Percentiles rank a stretch among this genome's conserved stretches.
These are phyloP conservation scores for Sporisorium reilianum DNA, from an alignment of 1,284 basidiomycete species.

Conservation along the genomic window DNA sequence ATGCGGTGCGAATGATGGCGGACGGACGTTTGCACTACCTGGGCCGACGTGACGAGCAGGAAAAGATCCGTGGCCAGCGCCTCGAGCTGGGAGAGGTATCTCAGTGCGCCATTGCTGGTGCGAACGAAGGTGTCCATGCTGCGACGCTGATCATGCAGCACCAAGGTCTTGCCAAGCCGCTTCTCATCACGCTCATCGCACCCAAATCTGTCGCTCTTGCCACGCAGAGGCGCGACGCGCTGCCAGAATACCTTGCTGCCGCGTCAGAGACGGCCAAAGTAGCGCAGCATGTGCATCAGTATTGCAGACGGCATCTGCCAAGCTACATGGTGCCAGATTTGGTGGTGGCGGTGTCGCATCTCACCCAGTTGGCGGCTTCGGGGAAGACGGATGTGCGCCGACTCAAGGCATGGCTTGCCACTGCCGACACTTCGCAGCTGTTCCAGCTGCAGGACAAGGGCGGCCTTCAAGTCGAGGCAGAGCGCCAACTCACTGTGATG, in stretches of 20 bases:
- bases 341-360: constrained; percentile 14
- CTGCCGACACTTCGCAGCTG: constrained; percentile 10
- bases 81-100: constrained; percentile 75
- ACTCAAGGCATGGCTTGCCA: constrained; percentile 19
- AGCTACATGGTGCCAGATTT: constrained; percentile 30
- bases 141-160: constrained; percentile 17
- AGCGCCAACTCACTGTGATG: neutral
- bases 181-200: constrained; percentile 16
- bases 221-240: constrained; percentile 4
- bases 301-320: constrained; percentile 20
- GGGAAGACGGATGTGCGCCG: constrained; percentile 17
- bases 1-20: constrained; percentile 73
- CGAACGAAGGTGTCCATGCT: constrained; percentile 1
- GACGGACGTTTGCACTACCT: constrained; percentile 74
- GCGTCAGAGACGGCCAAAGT: neutral
- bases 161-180: constrained; percentile 12
- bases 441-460: neutral
- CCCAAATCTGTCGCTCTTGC: neutral
- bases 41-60: constrained; percentile 75
- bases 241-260: neutral
- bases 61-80: constrained; percentile 74
- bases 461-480: neutral
- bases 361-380: constrained; percentile 16
- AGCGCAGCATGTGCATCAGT: neutral
- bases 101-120: constrained; percentile 15